phyloP scores from a whole-genome alignment of 2,329 filamentous ascomycete genomes.

The Neofusicoccum cordaticola region DNA sequence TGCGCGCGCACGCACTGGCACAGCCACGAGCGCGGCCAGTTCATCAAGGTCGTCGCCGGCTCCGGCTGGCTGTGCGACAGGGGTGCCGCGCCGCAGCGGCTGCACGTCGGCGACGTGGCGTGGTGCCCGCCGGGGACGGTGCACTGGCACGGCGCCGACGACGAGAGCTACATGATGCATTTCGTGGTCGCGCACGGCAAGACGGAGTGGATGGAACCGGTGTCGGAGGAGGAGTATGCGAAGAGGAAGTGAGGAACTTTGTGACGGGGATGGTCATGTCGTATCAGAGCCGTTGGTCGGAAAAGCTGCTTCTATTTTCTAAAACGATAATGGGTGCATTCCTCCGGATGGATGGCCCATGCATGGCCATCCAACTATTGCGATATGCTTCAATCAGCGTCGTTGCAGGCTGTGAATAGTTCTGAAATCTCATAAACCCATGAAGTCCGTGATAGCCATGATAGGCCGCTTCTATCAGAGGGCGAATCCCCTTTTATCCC shows the following conservation, averaged over 20 bases:
- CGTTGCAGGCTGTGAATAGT: no score
- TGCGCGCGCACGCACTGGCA: conserved; percentile 37
- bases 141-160: conserved; percentile 48
- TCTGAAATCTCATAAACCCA: neutral
- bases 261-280: no score
- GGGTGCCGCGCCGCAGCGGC: conserved; percentile 31
- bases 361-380: no score
- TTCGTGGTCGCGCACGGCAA: conserved; percentile 37
- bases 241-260: neutral
- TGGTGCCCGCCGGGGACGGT: conserved; percentile 41
- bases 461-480: neutral
- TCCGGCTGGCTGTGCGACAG: conserved; percentile 45
- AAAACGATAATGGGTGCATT: no score
- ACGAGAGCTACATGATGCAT: conserved; percentile 42
- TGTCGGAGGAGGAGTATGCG: conserved; percentile 39
- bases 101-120: conserved; percentile 43
- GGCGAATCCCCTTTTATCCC: neutral
- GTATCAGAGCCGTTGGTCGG: no score
- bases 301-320: no score
- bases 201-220: conserved; percentile 38
- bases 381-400: no score
- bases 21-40: conserved; percentile 45
- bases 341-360: no score
- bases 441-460: neutral
- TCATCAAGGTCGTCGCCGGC: conserved; percentile 41